phyloP scores from a whole-genome alignment of 1,284 basidiomycete species.

The Meira miltonrushii region DNA sequence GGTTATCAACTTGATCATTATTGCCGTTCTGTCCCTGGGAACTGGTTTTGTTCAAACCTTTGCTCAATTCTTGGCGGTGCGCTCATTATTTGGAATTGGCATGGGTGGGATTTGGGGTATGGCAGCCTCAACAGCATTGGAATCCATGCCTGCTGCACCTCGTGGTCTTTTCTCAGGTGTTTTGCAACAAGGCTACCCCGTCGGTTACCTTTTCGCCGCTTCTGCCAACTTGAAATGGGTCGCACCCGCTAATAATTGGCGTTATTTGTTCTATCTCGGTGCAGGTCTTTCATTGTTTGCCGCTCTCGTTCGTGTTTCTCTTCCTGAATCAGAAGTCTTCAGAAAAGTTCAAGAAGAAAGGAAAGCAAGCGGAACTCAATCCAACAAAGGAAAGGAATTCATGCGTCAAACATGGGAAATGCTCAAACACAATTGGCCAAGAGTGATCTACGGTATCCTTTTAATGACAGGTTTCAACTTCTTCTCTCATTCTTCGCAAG shows the following conservation, averaged over 20 bases:
- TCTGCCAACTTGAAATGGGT: conserved; percentile 67
- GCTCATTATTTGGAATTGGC: conserved; percentile 57
- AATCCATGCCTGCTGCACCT: conserved; percentile 78
- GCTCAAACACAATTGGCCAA: conserved; percentile 76
- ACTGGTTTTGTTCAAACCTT: conserved; percentile 58
- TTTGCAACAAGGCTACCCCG: conserved; percentile 73
- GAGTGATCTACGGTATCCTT: conserved; percentile 71
- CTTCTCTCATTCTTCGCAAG: conserved; percentile 62
- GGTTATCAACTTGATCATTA: conserved; percentile 61
- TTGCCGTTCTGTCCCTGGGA: conserved; percentile 66
- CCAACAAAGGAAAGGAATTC: conserved; percentile 62
- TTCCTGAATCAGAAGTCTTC: conserved; percentile 81
- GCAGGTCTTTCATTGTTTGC: conserved; percentile 68
- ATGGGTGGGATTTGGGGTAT: conserved; percentile 59
- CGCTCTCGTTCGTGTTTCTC: conserved; percentile 64
- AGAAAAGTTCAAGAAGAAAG: conserved; percentile 52
- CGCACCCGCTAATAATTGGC: conserved; percentile 54
- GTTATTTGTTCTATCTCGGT: conserved; percentile 56
- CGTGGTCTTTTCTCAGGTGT: conserved; percentile 82
- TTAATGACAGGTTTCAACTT: conserved; percentile 72
- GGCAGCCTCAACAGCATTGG: conserved; percentile 63
- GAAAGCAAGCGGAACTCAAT: conserved; percentile 49
- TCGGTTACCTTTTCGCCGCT: conserved; percentile 58
- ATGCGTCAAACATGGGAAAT: conserved; percentile 66
- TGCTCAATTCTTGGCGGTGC: conserved; percentile 56